Conservation (phyloP, 371 early-diverging fungal species). For the Nosema muscidifuracis region DNA sequence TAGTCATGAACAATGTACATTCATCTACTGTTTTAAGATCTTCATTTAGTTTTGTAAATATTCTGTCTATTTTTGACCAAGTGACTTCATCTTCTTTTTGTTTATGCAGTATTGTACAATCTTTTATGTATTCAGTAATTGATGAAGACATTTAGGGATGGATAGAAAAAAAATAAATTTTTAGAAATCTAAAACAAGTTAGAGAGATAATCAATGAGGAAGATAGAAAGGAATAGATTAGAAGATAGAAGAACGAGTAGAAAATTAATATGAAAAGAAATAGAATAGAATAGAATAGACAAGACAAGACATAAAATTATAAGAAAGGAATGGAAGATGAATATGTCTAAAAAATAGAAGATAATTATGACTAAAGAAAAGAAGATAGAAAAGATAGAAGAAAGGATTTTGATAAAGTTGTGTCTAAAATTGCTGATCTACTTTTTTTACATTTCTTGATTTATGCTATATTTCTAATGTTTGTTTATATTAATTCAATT, state of each 20-base stretch:
- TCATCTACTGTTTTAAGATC: conserved; percentile 1
- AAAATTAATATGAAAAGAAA: neutral
- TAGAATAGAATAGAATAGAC: too few relatives aligned
- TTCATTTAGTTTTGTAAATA: conserved; percentile 16
- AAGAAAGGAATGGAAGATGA: too few relatives aligned
- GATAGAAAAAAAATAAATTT: too few relatives aligned
- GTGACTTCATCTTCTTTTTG: conserved; percentile 54
- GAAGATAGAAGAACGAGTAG: neutral
- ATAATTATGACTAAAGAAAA: too few relatives aligned
- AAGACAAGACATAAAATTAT: too few relatives aligned
- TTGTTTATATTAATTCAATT: too few relatives aligned
- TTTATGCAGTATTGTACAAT: neutral
- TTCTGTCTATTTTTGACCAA: conserved; percentile 41
- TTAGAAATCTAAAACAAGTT: neutral
- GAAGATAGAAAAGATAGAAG: too few relatives aligned
- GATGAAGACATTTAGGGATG: neutral
- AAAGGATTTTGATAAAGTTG: too few relatives aligned
- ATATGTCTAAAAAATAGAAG: too few relatives aligned
- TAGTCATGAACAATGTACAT: neutral
- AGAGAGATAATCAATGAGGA: neutral
- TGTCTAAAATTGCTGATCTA: too few relatives aligned
- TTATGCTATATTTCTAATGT: too few relatives aligned
- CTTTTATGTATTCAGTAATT: neutral
- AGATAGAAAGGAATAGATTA: neutral
- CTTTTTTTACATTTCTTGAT: too few relatives aligned